A percentile compares a stretch with the other conserved stretches of the same genome.
These are phyloP conservation scores for Flaveria trinervia DNA, from an alignment of 129 eudicot genomes.

Conservation along the genomic window DNA sequence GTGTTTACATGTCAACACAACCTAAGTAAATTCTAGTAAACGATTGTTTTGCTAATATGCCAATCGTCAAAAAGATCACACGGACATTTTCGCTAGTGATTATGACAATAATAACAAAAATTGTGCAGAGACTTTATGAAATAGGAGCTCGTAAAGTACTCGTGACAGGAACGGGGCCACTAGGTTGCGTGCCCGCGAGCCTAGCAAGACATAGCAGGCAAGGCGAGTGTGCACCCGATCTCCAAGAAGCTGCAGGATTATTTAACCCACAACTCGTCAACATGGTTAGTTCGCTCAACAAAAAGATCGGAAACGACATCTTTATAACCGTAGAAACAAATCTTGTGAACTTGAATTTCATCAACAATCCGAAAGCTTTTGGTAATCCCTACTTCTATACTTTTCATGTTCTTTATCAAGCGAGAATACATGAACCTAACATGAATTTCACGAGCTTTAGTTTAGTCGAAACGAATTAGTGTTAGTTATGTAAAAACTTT, in stretches of 20 bases:
- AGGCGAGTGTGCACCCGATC: conserved; percentile 63
- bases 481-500: neutral
- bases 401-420: neutral
- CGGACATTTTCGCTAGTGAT: too few relatives aligned
- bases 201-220: conserved; percentile 54
- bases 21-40: too few relatives aligned
- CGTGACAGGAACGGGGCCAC: conserved; percentile 77
- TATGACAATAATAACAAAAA: neutral
- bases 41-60: too few relatives aligned
- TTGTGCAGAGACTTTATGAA: conserved; percentile 53
- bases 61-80: too few relatives aligned
- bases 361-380: conserved; percentile 50
- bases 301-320: conserved; percentile 43
- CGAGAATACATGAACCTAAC: neutral
- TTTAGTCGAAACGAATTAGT: neutral
- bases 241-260: conserved; percentile 51
- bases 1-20: neutral
- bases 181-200: conserved; percentile 79
- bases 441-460: neutral
- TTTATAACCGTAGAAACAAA: conserved; percentile 56
- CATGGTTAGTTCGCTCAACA: conserved; percentile 47
- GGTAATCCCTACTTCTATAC: conserved; percentile 36
- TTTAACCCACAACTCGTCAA: conserved; percentile 56
- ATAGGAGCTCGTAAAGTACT: conserved; percentile 63
- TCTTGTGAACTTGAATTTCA: conserved; percentile 52